Evolutionary conservation across 345 rosid genomes (phyloP), one percentile per base, ranked within the genome.

Genomic region (Trapa bicornis): DNA sequence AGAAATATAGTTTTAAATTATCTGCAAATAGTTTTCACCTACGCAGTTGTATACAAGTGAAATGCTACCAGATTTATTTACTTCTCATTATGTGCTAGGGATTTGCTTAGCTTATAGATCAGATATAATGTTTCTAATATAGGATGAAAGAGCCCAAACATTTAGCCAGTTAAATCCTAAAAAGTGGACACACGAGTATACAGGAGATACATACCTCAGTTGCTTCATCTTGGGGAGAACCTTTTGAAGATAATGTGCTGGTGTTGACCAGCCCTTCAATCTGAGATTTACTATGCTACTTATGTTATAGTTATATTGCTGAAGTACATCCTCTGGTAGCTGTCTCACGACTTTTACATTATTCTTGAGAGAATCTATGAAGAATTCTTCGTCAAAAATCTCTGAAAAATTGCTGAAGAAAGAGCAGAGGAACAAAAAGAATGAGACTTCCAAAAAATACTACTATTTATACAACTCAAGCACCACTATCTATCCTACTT

Each of bases 361-460:
- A 79, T 87, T 86, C 80, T 80, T 78, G 70, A 94, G 95, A 2
- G 87, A 72, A 69, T 79, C 73, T 60, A 91, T 86, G 76, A 94
- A 94, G 82, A 86, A 91, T 69, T 84, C 96, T 80, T 94, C 97
- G 70, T 94, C 97, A 74, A 94, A 94, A 69, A 94, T 94, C 61
- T 88, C 96, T 41, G 95, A 88, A 69, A 94, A 94, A 67, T 90
- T 85, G 83, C 97, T 93, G 92, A 70, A 70, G 63, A 37, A 32
- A 62, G 67, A 68, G 74, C 41, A 57, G 11, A 71, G 67, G 77
- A 67, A 52, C 1, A 41, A 22, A 48, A 57, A 43, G 69, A 58
- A 37, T 38, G 48, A 66, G 75, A 36, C 42, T 37, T 15, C 57
- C 29, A 22, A 22, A 42, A 70, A 17, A 38, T 33, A 15, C 41